Conservation (phyloP, 1,284 basidiomycete genomes). For the Phenoliferia sp. region DNA sequence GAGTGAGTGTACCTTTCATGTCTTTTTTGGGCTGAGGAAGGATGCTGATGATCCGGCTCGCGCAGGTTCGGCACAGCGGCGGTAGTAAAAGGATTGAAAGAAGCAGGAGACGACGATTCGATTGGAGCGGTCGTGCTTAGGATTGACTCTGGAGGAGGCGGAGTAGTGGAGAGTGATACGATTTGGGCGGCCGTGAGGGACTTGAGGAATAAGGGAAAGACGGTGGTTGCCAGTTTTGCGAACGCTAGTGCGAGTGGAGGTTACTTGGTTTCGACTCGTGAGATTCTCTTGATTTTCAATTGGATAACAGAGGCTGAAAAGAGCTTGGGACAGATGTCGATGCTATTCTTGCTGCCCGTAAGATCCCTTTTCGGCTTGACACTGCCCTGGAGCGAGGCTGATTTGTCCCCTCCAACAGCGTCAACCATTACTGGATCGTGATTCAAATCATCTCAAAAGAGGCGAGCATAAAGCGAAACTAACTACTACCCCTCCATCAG, state of each 20-base stretch:
- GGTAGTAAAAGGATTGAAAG: slow-evolving; percentile 44
- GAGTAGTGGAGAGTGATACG: slow-evolving; percentile 45
- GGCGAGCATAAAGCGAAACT: too few relatives aligned
- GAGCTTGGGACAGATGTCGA: slow-evolving; percentile 9
- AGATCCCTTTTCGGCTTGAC: not conserved
- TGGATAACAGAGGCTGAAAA: not conserved
- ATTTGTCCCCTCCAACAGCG: slow-evolving; percentile 28
- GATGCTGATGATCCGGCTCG: not conserved
- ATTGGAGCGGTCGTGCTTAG: slow-evolving; percentile 44
- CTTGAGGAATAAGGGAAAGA: slow-evolving; percentile 40
- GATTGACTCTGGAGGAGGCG: slow-evolving; percentile 47
- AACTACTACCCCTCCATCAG: not conserved
- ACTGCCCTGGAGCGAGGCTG: not conserved
- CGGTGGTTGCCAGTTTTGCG: slow-evolving; percentile 46
- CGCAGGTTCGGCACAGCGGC: slow-evolving; percentile 38
- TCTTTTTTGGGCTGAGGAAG: not conserved
- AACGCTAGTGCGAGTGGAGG: slow-evolving; percentile 45
- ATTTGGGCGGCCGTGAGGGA: slow-evolving; percentile 45
- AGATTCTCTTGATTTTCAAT: slow-evolving; percentile 36
- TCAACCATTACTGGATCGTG: slow-evolving; percentile 45
- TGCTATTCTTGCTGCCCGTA: slow-evolving; percentile 32
- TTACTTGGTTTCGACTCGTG: slow-evolving; percentile 40
- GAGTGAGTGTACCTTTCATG: slow-evolving; percentile 11
- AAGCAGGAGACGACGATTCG: slow-evolving; percentile 44
- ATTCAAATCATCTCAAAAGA: too few relatives aligned